Conservation (phyloP, 495 filamentous ascomycete genomes). For the Aspergillus cristatus region DNA sequence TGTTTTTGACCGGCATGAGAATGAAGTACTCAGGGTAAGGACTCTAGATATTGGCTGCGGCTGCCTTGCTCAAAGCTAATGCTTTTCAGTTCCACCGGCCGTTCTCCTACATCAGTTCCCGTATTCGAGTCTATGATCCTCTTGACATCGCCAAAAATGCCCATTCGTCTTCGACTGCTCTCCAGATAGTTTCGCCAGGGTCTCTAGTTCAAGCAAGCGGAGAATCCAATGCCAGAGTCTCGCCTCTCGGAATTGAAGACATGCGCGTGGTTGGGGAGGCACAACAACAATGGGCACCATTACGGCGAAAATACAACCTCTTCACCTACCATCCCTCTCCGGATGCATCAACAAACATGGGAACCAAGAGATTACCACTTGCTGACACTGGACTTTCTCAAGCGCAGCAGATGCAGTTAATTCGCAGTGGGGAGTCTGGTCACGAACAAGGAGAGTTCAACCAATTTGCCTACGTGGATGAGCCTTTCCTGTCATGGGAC, state of each 20-base stretch:
- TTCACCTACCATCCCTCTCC: slow-evolving; percentile 43
- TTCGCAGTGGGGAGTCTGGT: slow-evolving; percentile 13
- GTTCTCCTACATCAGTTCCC: slow-evolving; percentile 57
- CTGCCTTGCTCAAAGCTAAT: neutral
- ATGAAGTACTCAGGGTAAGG: slow-evolving; percentile 52
- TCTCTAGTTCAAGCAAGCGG: slow-evolving; percentile 30
- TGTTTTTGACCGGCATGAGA: slow-evolving; percentile 57
- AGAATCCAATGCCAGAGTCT: slow-evolving; percentile 39
- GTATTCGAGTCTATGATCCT: slow-evolving; percentile 57
- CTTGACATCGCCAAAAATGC: slow-evolving; percentile 24
- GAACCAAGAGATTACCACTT: slow-evolving; percentile 26
- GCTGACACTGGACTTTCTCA: slow-evolving; percentile 38
- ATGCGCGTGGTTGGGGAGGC: slow-evolving; percentile 62
- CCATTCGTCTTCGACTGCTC: slow-evolving; percentile 29
- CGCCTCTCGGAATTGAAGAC: slow-evolving; percentile 39
- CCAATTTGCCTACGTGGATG: slow-evolving; percentile 57
- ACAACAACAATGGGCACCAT: slow-evolving; percentile 58
- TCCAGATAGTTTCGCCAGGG: slow-evolving; percentile 32
- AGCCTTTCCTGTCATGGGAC: slow-evolving; percentile 50
- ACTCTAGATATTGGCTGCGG: neutral
- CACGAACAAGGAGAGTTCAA: slow-evolving; percentile 37
- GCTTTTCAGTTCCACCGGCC: slow-evolving; percentile 51
- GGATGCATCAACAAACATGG: slow-evolving; percentile 29
- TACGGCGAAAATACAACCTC: slow-evolving; percentile 60
- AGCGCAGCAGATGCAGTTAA: slow-evolving; percentile 39